Base-by-base conservation (phyloP, 306 rosid species). In the Phaseolus lunatus region DNA sequence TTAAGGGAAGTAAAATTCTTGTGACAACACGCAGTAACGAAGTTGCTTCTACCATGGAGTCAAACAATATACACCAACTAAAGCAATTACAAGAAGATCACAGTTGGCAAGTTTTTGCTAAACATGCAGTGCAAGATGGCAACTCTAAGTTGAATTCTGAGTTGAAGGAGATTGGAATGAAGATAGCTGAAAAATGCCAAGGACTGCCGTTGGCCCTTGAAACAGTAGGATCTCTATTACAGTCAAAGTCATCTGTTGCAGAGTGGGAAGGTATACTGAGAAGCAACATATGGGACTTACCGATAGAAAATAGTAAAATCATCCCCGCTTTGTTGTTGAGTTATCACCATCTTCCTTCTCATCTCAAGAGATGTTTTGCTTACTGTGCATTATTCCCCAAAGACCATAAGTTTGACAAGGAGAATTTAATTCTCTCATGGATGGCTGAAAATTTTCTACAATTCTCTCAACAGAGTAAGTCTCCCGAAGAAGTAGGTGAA, bases 101-200 rank as follows among this genome's bases (percentile, higher is more conserved):
- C 13, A 22, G 62, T 7, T 54, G 62, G 62, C 11, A 54, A 22
- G 16, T 22, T 9, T 54, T 72, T 22, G 39, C 54, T 2, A 56
- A 41, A 57, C 67, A 73, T 56, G 78, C 67, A 15, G 44, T 56
- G n/a, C 41, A 20, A 5, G 5, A 56, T 39, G 41, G 5, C 0
- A 15, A 3, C 41, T 0, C 27, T 15, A 26, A 9, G 1, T 0
- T 22, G 13, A 58, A 9, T 72, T 10, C 5, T 3, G 48, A 37
- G 16, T 3, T 72, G 7, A 10, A 73, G 5, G 54, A 37, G 31
- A 2, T 41, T 39, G 27, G 66, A 2, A 12, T 10, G 0, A n/a
- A 72, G 52, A 39, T 56, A 16, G 33, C 11, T 56, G 13, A 9
- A 24, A 72, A 72, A 13, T 72, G 77, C 53, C 23, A 58, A 37